Conservation (phyloP, 1,284 basidiomycete species). For the Ceratorhiza oryzae-sativae region DNA sequence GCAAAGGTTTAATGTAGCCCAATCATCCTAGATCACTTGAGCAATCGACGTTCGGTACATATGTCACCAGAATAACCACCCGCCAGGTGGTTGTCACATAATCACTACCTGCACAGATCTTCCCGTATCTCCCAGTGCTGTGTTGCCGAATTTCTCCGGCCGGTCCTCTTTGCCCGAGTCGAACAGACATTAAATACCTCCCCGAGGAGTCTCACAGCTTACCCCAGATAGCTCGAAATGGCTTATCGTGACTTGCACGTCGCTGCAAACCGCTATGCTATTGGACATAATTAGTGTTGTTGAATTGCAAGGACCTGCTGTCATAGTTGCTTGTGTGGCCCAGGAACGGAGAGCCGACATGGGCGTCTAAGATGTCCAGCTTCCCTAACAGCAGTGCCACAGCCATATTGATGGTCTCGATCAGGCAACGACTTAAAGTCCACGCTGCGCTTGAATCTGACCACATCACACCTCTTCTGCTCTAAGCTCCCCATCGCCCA, state of each 20-base stretch:
- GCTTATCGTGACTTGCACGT: background rate
- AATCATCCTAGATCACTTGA: background rate
- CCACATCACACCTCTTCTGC: background rate
- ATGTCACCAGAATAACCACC: too few relatives aligned
- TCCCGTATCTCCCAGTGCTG: background rate
- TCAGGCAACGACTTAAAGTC: conserved; percentile 10
- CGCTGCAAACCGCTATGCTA: too few relatives aligned
- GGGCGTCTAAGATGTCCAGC: conserved; percentile 2
- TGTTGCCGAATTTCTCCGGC: background rate
- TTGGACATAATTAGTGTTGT: too few relatives aligned
- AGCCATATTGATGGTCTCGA: conserved; percentile 9
- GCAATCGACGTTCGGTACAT: too few relatives aligned
- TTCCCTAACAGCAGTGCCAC: conserved; percentile 5
- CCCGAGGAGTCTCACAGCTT: background rate
- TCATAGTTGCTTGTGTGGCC: background rate
- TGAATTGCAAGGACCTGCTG: background rate
- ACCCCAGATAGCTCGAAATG: background rate
- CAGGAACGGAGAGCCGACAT: background rate
- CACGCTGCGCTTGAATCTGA: background rate
- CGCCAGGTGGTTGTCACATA: too few relatives aligned
- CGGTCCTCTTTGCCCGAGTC: background rate
- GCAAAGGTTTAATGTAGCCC: background rate
- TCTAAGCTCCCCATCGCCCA: background rate
- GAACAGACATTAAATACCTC: background rate
- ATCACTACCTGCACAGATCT: too few relatives aligned